These are phyloP conservation scores for Russula sp. DNA, from an alignment of 768 basidiomycete genomes.

Conservation along the genomic window DNA sequence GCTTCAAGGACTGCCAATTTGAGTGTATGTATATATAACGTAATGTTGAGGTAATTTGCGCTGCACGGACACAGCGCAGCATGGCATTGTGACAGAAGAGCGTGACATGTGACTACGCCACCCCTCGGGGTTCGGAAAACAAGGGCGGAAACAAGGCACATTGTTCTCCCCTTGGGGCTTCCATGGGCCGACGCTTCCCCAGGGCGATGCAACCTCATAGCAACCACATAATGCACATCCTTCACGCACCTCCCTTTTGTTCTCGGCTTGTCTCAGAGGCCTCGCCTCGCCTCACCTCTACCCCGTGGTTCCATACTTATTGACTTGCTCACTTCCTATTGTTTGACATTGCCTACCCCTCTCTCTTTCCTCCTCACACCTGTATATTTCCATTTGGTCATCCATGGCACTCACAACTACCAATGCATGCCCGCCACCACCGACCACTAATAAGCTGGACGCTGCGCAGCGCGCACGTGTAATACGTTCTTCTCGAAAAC, in stretches of 20 bases:
- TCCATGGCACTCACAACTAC: not conserved
- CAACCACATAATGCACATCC: conserved; percentile 1
- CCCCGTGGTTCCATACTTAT: not conserved
- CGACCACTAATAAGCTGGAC: conserved; percentile 17
- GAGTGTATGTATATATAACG: too few relatives aligned
- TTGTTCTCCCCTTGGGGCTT: not conserved
- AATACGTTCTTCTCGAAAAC: conserved; percentile 21
- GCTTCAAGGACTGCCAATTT: not conserved
- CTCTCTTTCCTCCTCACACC: not conserved
- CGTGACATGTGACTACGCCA: not conserved
- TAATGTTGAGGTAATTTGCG: too few relatives aligned
- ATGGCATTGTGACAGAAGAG: not conserved
- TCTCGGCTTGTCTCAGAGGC: not conserved
- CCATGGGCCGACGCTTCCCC: too few relatives aligned
- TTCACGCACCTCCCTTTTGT: not conserved
- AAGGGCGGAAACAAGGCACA: not conserved
- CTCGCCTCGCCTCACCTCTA: not conserved
- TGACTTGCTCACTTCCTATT: not conserved
- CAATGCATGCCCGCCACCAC: not conserved
- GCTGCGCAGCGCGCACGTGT: conserved; percentile 17
- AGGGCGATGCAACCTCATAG: not conserved
- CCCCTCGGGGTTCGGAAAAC: not conserved
- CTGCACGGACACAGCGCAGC: too few relatives aligned
- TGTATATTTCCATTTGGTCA: not conserved
- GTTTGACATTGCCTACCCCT: not conserved